phyloP scores from a whole-genome alignment of 2,329 filamentous ascomycete genomes.

The Ophiocordyceps camponoti-saundersi region DNA sequence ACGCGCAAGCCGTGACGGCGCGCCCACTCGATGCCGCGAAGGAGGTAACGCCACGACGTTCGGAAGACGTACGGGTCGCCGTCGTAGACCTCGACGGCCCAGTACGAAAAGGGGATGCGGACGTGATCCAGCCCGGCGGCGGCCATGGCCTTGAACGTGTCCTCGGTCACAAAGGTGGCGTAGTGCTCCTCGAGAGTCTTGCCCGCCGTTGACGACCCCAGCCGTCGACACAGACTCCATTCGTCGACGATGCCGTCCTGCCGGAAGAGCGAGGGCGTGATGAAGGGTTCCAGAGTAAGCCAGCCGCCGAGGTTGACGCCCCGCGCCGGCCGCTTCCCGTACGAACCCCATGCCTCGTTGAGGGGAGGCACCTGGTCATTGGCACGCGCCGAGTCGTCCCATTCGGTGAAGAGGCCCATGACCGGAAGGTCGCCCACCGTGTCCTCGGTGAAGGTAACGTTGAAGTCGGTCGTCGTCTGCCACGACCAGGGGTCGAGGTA shows the following conservation, averaged over 20 bases:
- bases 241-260: slow-evolving; percentile 70
- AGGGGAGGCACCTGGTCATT: slow-evolving; percentile 70
- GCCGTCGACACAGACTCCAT: slow-evolving; percentile 56
- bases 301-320: slow-evolving; percentile 91
- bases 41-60: slow-evolving; percentile 81
- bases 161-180: slow-evolving; percentile 68
- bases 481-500: slow-evolving; percentile 82
- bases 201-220: slow-evolving; percentile 45
- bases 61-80: slow-evolving; percentile 76
- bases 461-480: slow-evolving; percentile 82
- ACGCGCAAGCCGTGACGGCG: slow-evolving; percentile 82
- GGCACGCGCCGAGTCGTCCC: slow-evolving; percentile 66
- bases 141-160: slow-evolving; percentile 70
- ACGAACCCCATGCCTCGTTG: slow-evolving; percentile 58
- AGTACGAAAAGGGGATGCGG: slow-evolving; percentile 91
- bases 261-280: slow-evolving; percentile 79
- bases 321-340: slow-evolving; percentile 61
- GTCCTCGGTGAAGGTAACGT: slow-evolving; percentile 76
- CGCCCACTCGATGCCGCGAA: slow-evolving; percentile 85
- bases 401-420: slow-evolving; percentile 73
- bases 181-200: slow-evolving; percentile 81
- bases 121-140: slow-evolving; percentile 88
- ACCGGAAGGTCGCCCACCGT: slow-evolving; percentile 76
- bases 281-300: slow-evolving; percentile 88
- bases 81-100: slow-evolving; percentile 75